A percentile compares a stretch with the other conserved stretches of the same genome.
Conservation (phyloP, 306 rosid genomes). For the Aeschynomene evenia region DNA sequence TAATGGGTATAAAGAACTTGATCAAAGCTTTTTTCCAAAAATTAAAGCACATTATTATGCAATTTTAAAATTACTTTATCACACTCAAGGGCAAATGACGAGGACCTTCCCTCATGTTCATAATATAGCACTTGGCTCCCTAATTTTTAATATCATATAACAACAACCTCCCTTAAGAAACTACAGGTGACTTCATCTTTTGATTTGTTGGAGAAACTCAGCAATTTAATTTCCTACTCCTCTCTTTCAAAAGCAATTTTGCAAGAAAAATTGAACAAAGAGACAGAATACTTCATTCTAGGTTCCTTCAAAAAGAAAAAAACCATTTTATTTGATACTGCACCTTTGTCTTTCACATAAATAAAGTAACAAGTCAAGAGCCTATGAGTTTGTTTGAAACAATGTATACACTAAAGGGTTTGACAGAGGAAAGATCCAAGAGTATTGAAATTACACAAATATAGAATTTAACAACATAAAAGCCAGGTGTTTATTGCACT, state of each 20-base stretch:
- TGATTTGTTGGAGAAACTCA: conserved; percentile 1
- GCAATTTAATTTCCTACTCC: conserved; percentile 13
- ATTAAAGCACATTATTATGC: not conserved
- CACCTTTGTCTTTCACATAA: not conserved
- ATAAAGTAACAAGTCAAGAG: not conserved
- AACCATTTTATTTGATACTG: not conserved
- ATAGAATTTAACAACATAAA: not conserved
- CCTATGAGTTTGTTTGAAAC: conserved; percentile 6
- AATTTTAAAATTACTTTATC: not conserved
- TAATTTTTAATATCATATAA: conserved; percentile 30
- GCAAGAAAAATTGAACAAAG: not conserved
- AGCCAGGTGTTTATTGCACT: not conserved
- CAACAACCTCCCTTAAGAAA: conserved; percentile 35
- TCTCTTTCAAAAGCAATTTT: conserved; percentile 22
- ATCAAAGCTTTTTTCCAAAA: too few relatives aligned
- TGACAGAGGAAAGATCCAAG: not conserved
- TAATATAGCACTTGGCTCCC: conserved; percentile 29
- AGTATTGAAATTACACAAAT: not conserved
- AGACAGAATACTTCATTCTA: conserved; percentile 13
- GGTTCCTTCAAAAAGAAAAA: not conserved
- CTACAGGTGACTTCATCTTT: not conserved
- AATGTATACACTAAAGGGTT: not conserved
- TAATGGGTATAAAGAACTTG: too few relatives aligned
- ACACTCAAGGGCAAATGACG: conserved; percentile 7
- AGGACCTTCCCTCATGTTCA: not conserved